Evolutionary conservation across 2,329 filamentous ascomycete genomes (phyloP).

Genomic region (Phaeosphaeria sp.): DNA sequence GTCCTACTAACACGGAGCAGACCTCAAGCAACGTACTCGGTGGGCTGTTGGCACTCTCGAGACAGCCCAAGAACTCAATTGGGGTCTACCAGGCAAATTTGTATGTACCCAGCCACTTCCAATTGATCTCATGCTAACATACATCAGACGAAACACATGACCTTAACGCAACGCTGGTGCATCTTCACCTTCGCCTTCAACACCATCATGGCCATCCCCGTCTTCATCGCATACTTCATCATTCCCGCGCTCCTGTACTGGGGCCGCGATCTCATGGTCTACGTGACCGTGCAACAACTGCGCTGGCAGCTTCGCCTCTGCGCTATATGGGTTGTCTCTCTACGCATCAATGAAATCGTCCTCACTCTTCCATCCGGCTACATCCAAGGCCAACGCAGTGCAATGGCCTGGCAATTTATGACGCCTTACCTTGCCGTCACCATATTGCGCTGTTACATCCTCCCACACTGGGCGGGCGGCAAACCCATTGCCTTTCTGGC

Average conservation of each 20-base stretch:
- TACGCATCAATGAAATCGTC: constrained; percentile 8
- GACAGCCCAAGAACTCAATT: constrained; percentile 6
- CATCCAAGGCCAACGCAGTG: constrained; percentile 10
- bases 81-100: constrained; percentile 6
- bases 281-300: constrained; percentile 3
- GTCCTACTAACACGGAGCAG: neutral
- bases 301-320: constrained; percentile 9
- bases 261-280: constrained; percentile 8
- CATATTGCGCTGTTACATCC: constrained; percentile 7
- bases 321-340: constrained; percentile 6
- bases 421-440: constrained; percentile 9
- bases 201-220: constrained; percentile 9
- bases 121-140: neutral
- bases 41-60: constrained; percentile 9
- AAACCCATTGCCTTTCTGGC: constrained; percentile 7
- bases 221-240: constrained; percentile 10
- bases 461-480: constrained; percentile 4
- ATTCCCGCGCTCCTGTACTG: constrained; percentile 9
- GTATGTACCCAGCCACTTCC: neutral
- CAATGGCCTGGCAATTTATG: constrained; percentile 11
- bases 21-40: constrained; percentile 8
- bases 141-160: constrained; percentile 8
- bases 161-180: constrained; percentile 8
- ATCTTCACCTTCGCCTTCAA: constrained; percentile 11
- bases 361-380: constrained; percentile 6